phyloP scores from a whole-genome alignment of 805 yeast species.

The Candida multigemmis region DNA sequence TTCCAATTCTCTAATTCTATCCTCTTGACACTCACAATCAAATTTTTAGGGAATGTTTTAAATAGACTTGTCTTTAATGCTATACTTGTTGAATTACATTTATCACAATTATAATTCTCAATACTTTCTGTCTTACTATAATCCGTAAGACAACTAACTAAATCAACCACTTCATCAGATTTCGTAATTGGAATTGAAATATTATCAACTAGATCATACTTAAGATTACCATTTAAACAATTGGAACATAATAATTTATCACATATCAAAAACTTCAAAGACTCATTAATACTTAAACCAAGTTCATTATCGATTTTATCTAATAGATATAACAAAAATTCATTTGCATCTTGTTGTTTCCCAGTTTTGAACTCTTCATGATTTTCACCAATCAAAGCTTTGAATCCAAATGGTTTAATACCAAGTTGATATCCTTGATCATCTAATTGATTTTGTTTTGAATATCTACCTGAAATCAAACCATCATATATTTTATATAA shows the following conservation, averaged over 20 bases:
- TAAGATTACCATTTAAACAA: slow-evolving; percentile 56
- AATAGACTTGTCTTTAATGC: slow-evolving; percentile 38
- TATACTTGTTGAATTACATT: slow-evolving; percentile 34
- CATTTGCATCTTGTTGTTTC: slow-evolving; percentile 94
- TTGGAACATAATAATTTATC: slow-evolving; percentile 49
- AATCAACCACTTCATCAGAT: slow-evolving; percentile 36
- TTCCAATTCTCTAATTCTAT: slow-evolving; percentile 85
- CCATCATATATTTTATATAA: slow-evolving; percentile 77
- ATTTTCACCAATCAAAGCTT: slow-evolving; percentile 63
- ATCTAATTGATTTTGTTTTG: slow-evolving; percentile 40
- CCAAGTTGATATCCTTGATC: slow-evolving; percentile 61
- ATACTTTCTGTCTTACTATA: slow-evolving; percentile 43
- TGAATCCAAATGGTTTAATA: slow-evolving; percentile 67
- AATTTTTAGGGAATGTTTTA: slow-evolving; percentile 56
- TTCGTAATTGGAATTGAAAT: slow-evolving; percentile 57
- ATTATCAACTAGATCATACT: slow-evolving; percentile 49
- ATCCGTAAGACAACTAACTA: slow-evolving; percentile 39
- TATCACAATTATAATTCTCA: slow-evolving; percentile 53
- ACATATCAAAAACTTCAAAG: slow-evolving; percentile 57
- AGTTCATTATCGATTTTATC: slow-evolving; percentile 50
- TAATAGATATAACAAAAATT: slow-evolving; percentile 63
- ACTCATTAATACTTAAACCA: slow-evolving; percentile 37
- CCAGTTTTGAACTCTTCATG: slow-evolving; percentile 80
- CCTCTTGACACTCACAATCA: slow-evolving; percentile 69
- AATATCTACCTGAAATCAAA: slow-evolving; percentile 61